Evolutionary conservation across 352 stramenopile genomes (phyloP).

Genomic region (Blastocystis sp.): DNA sequence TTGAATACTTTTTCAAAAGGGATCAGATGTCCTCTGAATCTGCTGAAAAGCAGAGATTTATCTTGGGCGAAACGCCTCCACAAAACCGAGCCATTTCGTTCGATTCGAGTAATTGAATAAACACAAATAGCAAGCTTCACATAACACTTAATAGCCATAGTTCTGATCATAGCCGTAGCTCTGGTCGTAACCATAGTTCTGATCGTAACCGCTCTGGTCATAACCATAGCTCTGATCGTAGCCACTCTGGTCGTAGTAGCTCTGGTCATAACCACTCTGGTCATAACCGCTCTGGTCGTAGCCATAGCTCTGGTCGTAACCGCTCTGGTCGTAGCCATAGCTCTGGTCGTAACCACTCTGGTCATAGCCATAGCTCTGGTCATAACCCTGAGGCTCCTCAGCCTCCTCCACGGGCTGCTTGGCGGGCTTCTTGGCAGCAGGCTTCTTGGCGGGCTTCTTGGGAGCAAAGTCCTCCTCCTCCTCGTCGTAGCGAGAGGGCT

Average conservation of each 20-base stretch:
- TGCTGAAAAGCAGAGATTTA: too few species aligned
- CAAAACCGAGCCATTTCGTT: background rate
- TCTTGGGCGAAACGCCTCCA: too few species aligned
- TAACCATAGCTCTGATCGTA: constrained; percentile 57
- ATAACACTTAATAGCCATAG: constrained; percentile 16
- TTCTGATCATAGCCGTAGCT: constrained; percentile 36
- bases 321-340: constrained; percentile 34
- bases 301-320: constrained; percentile 10
- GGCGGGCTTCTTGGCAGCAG: background rate
- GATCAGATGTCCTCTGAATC: too few species aligned
- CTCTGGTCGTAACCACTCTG: background rate
- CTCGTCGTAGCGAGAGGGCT: constrained; percentile 12
- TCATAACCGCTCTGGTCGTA: constrained; percentile 10
- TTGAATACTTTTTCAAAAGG: background rate
- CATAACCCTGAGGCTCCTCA: constrained; percentile 14
- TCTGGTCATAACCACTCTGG: constrained; percentile 1
- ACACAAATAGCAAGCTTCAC: constrained; percentile 27
- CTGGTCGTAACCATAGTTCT: constrained; percentile 36
- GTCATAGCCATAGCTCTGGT: constrained; percentile 57
- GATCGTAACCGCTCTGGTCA: constrained; percentile 37
- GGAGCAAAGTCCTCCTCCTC: constrained; percentile 30
- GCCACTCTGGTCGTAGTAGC: constrained; percentile 27
- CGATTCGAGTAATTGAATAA: background rate
- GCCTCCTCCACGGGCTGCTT: constrained; percentile 6
- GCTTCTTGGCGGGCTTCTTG: constrained; percentile 51